Evolutionary conservation across 345 rosid genomes (phyloP).

Genomic region (Jatropha curcas): DNA sequence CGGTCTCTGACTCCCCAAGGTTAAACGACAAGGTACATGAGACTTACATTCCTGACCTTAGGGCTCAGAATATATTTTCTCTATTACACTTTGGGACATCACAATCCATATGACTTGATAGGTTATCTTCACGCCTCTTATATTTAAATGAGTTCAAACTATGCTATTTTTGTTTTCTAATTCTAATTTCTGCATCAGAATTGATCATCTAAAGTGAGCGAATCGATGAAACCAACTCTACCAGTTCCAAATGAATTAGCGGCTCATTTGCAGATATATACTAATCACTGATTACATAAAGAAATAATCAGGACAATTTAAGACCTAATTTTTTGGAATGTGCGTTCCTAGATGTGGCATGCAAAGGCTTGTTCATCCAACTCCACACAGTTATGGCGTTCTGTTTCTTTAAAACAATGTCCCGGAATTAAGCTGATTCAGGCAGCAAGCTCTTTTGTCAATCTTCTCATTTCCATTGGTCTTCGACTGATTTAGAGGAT

Average conservation of each 20-base stretch:
- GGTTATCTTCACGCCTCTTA: neutral
- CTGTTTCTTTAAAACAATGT: neutral
- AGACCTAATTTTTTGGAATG: neutral
- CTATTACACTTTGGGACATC: neutral
- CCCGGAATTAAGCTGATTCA: neutral
- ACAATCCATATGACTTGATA: neutral
- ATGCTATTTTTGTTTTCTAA: neutral
- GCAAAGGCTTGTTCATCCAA: neutral
- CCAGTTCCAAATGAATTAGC: too few species aligned
- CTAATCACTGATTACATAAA: too few species aligned
- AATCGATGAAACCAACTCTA: too few species aligned
- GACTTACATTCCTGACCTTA: neutral
- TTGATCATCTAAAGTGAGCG: too few species aligned
- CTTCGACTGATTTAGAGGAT: neutral
- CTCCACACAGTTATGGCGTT: neutral
- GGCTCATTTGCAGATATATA: too few species aligned
- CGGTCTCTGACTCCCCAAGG: conserved; percentile 67
- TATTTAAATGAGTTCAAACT: neutral
- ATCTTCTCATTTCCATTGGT: neutral
- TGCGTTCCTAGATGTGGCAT: neutral
- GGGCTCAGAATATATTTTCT: neutral
- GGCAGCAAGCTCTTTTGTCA: neutral
- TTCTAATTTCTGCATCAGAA: too few species aligned
- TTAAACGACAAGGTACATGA: conserved; percentile 63
- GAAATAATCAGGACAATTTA: neutral